Percentiles rank a stretch among this genome's conserved stretches.
Evolutionary conservation across 78 protist species (phyloP).

Genomic region (Monocercomonoides exilis): DNA sequence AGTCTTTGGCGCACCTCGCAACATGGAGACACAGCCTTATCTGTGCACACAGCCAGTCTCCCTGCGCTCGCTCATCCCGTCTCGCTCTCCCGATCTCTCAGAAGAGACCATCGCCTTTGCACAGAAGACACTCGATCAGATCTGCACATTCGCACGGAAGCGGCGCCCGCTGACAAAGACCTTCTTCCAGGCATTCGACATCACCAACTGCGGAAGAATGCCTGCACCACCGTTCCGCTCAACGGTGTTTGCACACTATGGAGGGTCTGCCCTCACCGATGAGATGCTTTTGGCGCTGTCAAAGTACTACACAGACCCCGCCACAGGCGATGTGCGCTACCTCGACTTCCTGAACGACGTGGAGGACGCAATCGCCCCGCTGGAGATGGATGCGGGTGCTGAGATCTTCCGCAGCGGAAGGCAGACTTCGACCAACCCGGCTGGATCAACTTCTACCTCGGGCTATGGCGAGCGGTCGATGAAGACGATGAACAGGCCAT

Average conservation of each 20-base stretch:
- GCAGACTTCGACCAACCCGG: neutral
- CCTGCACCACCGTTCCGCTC: neutral
- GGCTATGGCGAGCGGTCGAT: too few species aligned
- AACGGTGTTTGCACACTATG: neutral
- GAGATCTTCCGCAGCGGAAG: neutral
- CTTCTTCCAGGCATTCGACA: slow-evolving; percentile 5
- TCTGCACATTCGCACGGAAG: neutral
- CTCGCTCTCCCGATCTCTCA: neutral
- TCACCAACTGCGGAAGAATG: neutral
- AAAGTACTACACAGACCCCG: neutral
- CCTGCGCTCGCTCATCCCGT: neutral
- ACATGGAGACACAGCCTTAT: neutral
- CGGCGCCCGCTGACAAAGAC: slow-evolving; percentile 4
- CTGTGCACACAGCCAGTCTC: neutral
- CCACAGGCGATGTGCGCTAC: neutral
- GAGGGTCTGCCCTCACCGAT: neutral
- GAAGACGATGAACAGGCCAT: too few species aligned
- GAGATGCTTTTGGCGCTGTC: neutral
- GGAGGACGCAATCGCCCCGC: neutral
- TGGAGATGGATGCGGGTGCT: neutral
- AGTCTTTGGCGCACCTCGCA: neutral
- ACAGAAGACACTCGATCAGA: neutral
- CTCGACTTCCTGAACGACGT: neutral
- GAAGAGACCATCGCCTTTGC: neutral
- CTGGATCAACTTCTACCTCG: neutral